These are phyloP conservation scores for Pseudodiploospora longispora DNA, from an alignment of 2,329 filamentous ascomycete genomes.

Conservation along the genomic window DNA sequence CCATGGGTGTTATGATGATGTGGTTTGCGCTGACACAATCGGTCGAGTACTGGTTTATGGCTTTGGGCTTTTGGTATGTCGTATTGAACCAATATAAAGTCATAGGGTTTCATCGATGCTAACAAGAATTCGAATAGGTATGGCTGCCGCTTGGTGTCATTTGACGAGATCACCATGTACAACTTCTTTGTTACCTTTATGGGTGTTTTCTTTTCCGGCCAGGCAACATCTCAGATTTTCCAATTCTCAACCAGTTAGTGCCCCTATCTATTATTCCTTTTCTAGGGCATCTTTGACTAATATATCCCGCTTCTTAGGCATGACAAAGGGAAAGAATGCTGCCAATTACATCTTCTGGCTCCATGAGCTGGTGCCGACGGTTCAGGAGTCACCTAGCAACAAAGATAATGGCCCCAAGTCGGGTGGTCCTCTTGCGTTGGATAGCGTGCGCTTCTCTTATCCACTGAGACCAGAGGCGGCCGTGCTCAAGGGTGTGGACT, in stretches of 20 bases:
- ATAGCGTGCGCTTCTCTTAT: conserved; percentile 55
- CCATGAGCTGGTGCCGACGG: conserved; percentile 29
- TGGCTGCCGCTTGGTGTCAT: conserved; percentile 28
- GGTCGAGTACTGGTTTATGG: conserved; percentile 30
- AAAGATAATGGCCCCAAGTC: conserved; percentile 25
- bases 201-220: conserved; percentile 38
- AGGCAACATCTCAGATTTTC: conserved; percentile 33
- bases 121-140: conserved; percentile 15
- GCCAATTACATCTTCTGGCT: conserved; percentile 46
- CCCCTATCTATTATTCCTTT: neutral
- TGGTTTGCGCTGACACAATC: conserved; percentile 30
- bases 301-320: conserved; percentile 17
- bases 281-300: neutral
- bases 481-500: conserved; percentile 35
- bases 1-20: conserved; percentile 25
- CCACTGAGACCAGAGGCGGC: conserved; percentile 36
- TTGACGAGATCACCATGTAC: conserved; percentile 44
- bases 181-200: conserved; percentile 43
- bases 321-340: conserved; percentile 41
- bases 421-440: conserved; percentile 35
- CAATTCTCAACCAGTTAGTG: conserved; percentile 37
- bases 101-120: neutral
- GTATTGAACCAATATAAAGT: neutral
- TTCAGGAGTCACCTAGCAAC: conserved; percentile 34
- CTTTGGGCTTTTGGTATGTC: conserved; percentile 31